Base-by-base conservation (phyloP, 2,329 filamentous ascomycete species). In the Colletotrichum salicis region DNA sequence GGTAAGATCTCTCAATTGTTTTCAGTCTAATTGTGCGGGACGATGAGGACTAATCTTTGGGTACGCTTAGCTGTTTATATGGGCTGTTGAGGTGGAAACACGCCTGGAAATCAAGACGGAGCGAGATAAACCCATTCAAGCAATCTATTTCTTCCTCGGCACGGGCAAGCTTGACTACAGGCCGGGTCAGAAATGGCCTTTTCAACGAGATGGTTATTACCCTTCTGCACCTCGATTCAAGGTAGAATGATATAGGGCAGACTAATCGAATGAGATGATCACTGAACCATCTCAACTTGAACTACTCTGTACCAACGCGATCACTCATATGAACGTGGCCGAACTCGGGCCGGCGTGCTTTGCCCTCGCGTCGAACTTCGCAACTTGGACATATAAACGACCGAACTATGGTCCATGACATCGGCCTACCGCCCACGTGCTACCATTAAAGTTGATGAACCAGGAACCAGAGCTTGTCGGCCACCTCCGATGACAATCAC, bases 401-500 rank as follows among this genome's bases (percentile, higher is more conserved):
- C 51, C 51, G 24, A 54, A 24, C 51, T 54, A 12, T 54, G 8
- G 10, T 6, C 51, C 12, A 48, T 48, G 8, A n/a, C 1, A 48
- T 48, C 19, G 19, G 41, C 19, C 41, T 48, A n/a, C 41, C 27
- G 27, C 27, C 27, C 19, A 48, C 19, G 41, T 48, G 41, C 19
- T 48, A 19, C 41, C 41, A 22, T 22, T 10, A 11, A n/a, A 19
- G 6, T 22, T 11, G 8, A 48, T n/a, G 41, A 11, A 11, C 22
- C 1, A 22, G 41, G 41, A 48, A 48, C 19, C 19, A n/a, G 41
- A 48, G 41, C 19, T 19, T 7, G 27, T n/a, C 67, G 67, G 67
- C 45, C 33, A 66, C n/a, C 62, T 48, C 62, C 67, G 67, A 60
- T 24, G 55, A 54, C 24, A 22, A 48, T 35, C 10, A 8, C 8